Percentiles rank a stretch among this genome's conserved stretches.
phyloP scores from a whole-genome alignment of 495 filamentous ascomycete genomes.

The Neurospora sp. region DNA sequence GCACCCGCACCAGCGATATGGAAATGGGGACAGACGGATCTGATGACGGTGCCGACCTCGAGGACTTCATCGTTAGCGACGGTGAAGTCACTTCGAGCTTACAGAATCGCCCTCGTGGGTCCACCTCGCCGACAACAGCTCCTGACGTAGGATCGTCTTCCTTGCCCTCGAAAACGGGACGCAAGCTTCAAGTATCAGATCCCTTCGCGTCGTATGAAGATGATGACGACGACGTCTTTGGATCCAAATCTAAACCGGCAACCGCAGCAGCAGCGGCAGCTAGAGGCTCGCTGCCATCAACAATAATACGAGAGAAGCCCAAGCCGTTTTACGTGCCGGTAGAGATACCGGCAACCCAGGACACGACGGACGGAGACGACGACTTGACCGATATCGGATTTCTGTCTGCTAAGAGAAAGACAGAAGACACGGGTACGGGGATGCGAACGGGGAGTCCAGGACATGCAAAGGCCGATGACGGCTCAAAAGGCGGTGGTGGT shows the following conservation, averaged over 20 bases:
- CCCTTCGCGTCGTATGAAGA: not conserved
- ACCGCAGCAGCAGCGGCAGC: not conserved
- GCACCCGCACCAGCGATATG: conserved; percentile 37
- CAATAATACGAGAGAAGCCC: not conserved
- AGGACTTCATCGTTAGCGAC: conserved; percentile 35
- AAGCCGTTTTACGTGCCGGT: conserved; percentile 26
- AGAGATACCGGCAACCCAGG: conserved; percentile 21
- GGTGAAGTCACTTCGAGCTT: conserved; percentile 31
- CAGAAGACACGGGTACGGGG: not conserved
- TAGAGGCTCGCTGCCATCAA: not conserved
- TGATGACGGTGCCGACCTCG: conserved; percentile 35
- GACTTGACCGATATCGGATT: conserved; percentile 28
- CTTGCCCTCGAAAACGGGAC: not conserved
- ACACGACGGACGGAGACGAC: conserved; percentile 14
- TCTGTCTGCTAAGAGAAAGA: conserved; percentile 12
- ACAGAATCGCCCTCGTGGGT: conserved; percentile 6
- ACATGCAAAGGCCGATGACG: not conserved
- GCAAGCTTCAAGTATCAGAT: not conserved
- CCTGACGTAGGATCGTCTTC: conserved; percentile 3
- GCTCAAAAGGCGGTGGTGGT: not conserved
- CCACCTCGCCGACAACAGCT: conserved; percentile 23
- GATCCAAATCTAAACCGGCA: not conserved
- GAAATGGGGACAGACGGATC: conserved; percentile 31
- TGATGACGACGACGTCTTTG: not conserved
- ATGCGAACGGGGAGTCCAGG: not conserved